Percentiles rank a stretch among this genome's conserved stretches.
phyloP scores from a whole-genome alignment of 176 grass and related monocot species.

The Bonia amplexicaulis region DNA sequence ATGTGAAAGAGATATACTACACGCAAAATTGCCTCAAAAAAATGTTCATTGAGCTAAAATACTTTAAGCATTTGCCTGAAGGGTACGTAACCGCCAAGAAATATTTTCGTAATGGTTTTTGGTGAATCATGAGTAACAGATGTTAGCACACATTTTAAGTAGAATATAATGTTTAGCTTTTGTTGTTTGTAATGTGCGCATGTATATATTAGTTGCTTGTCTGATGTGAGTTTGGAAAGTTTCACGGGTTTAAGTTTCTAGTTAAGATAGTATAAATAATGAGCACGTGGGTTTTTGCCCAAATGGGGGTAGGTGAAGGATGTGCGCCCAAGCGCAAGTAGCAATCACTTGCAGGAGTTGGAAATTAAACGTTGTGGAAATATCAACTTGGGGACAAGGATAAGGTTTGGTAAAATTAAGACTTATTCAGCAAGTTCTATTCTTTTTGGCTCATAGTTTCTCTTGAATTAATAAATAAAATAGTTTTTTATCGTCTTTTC shows the following conservation, averaged over 20 bases:
- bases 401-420: neutral
- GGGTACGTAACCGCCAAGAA: too few relatives aligned
- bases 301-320: constrained; percentile 32
- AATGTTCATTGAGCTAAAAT: neutral
- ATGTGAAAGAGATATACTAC: constrained; percentile 21
- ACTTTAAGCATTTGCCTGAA: too few relatives aligned
- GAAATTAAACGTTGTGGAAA: constrained; percentile 32
- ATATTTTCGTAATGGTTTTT: too few relatives aligned
- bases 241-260: neutral
- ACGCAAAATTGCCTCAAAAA: neutral
- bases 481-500: too few relatives aligned
- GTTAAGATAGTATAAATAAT: constrained; percentile 1
- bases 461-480: too few relatives aligned
- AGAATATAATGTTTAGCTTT: neutral
- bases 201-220: neutral
- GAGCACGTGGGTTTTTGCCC: neutral
- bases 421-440: neutral
- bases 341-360: neutral
- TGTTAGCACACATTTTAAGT: neutral
- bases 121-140: neutral
- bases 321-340: constrained; percentile 9
- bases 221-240: constrained; percentile 15
- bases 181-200: neutral
- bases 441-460: too few relatives aligned
- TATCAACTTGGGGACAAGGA: neutral